Evolutionary conservation across 169 alveolate species (phyloP), one percentile per base, ranked within the genome.

Genomic region (Plasmodium inui): DNA sequence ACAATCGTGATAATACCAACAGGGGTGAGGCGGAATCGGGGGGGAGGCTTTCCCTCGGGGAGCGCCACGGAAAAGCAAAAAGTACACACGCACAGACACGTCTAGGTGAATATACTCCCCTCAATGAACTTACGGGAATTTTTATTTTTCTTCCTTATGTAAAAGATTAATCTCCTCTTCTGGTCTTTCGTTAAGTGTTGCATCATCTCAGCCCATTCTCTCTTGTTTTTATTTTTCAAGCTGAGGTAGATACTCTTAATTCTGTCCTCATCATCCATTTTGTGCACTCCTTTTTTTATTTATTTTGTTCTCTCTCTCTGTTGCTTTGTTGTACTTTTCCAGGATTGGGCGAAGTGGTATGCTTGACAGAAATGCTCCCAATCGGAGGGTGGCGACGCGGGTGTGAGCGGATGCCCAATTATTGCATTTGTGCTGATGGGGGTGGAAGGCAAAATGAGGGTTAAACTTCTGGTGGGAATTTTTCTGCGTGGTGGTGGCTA

Each of bases 151-250:
- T 89, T 89, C 55, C 73, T 89, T 39, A 89, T 89, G 74, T 78
- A 89, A 79, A 79, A 89, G 17, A 89, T 79, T 80, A 89, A 79
- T 79, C 76, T 89, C 19, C 94, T 78, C 34, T 78, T 89, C 61
- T 89, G 94, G 73, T 89, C 94, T 53, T 67, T 89, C 50, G 94
- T 89, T 37, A 89, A 79, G 17, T 89, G 94, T 9, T 89, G 88
- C 94, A 79, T 89, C 57, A 89, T 22, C 70, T 89, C 94, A 14
- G 71, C 94, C 94, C 94, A 89, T 73, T 89, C 94, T n/a, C 82
- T 89, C 34, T 73, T 89, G 46, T 70, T 89, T 89, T 89, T 89
- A 30, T 79, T 89, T 39, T 89, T 89, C 55, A 89, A 73, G 72
- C 88, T 89, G 4, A 78, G 71, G 82, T 89, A 89, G 82, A 89